Percentiles rank a stretch among this genome's conserved stretches.
Conservation (phyloP, 495 filamentous ascomycete genomes). For the Hypoxylon lenormandii region DNA sequence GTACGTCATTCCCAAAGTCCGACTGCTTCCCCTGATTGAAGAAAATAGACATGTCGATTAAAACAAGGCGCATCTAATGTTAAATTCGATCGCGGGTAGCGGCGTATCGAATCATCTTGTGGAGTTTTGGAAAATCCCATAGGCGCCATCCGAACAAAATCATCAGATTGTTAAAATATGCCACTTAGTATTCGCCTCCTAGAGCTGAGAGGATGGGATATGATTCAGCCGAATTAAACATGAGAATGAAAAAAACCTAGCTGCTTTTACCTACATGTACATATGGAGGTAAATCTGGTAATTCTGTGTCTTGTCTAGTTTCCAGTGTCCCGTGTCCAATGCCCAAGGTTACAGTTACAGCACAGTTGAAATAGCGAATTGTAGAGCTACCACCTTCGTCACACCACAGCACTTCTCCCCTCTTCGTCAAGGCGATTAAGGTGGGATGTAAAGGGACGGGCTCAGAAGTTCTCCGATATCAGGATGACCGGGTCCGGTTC, state of each 20-base stretch:
- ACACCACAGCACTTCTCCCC: not conserved
- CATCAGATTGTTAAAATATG: too few relatives aligned
- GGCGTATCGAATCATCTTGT: too few relatives aligned
- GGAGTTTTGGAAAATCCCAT: too few relatives aligned
- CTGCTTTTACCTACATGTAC: slow-evolving; percentile 3
- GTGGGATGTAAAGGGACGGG: not conserved
- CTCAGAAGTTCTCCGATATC: slow-evolving; percentile 16
- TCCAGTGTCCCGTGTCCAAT: too few relatives aligned
- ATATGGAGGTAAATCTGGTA: too few relatives aligned
- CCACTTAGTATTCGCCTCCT: too few relatives aligned
- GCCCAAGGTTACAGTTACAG: not conserved
- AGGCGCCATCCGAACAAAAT: too few relatives aligned
- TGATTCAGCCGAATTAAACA: slow-evolving; percentile 9
- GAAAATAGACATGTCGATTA: not conserved
- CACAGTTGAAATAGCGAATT: not conserved
- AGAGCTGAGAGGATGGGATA: not conserved
- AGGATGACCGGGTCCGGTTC: not conserved
- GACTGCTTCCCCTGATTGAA: not conserved
- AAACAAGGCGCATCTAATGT: not conserved
- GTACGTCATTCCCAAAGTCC: not conserved
- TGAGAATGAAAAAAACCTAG: too few relatives aligned
- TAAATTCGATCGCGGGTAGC: not conserved
- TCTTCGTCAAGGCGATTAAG: not conserved
- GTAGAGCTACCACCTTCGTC: not conserved
- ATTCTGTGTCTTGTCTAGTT: too few relatives aligned